A percentile compares a stretch with the other conserved stretches of the same genome.
Evolutionary conservation across 1,284 basidiomycete genomes (phyloP).

Genomic region (Anthracocystis panici-leucophaei): DNA sequence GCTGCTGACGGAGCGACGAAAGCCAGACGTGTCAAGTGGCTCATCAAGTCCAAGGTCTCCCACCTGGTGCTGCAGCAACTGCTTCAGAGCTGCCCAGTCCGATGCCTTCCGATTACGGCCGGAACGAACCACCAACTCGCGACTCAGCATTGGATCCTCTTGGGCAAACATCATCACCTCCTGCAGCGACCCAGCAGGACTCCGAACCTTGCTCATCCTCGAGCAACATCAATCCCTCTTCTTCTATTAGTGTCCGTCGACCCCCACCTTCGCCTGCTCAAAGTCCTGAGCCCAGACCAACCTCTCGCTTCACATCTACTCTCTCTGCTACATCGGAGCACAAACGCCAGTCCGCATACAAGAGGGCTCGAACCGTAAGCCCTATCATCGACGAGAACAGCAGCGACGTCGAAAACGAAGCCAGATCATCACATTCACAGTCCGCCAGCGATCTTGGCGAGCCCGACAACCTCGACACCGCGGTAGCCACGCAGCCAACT

Average conservation of each 20-base stretch:
- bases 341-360: conserved; percentile 28
- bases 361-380: conserved; percentile 45
- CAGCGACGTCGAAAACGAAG: conserved; percentile 46
- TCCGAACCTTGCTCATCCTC: conserved; percentile 7
- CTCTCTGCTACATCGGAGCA: conserved; percentile 13
- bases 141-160: conserved; percentile 6
- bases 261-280: conserved; percentile 29
- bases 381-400: conserved; percentile 55
- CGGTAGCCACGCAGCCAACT: conserved; percentile 23
- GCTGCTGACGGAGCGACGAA: background rate
- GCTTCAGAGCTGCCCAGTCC: conserved; percentile 18
- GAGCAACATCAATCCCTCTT: background rate
- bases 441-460: conserved; percentile 46
- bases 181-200: background rate
- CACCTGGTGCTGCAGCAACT: conserved; percentile 2
- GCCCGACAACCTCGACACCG: conserved; percentile 13
- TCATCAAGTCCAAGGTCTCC: conserved; percentile 1
- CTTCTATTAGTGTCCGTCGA: conserved; percentile 14
- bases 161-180: background rate
- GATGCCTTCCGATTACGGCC: conserved; percentile 28
- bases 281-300: conserved; percentile 30
- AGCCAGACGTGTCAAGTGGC: background rate
- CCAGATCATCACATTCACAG: conserved; percentile 25
- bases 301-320: conserved; percentile 16
- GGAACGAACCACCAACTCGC: conserved; percentile 15